These are phyloP conservation scores for Lecanicillium sp. DNA, from an alignment of 2,329 filamentous ascomycete genomes.

Conservation along the genomic window DNA sequence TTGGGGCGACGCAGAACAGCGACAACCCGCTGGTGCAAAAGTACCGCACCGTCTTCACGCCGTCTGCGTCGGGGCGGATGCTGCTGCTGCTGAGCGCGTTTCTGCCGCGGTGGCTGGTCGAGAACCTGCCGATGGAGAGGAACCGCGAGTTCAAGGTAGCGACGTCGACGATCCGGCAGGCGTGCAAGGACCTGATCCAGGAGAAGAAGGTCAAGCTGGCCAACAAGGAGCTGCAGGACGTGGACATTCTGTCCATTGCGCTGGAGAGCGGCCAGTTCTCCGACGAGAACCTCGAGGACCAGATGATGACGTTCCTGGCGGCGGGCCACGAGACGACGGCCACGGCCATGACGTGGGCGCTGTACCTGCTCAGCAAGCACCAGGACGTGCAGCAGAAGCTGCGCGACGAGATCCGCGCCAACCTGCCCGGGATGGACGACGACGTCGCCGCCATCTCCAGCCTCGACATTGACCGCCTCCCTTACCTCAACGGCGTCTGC, in stretches of 20 bases:
- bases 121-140: slow-evolving; percentile 57
- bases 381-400: slow-evolving; percentile 59
- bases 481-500: slow-evolving; percentile 63
- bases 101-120: slow-evolving; percentile 54
- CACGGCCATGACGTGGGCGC: slow-evolving; percentile 66
- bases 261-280: slow-evolving; percentile 67
- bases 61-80: slow-evolving; percentile 29
- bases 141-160: slow-evolving; percentile 58
- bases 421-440: slow-evolving; percentile 43
- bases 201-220: slow-evolving; percentile 54
- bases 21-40: slow-evolving; percentile 49
- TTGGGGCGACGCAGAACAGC: slow-evolving; percentile 55
- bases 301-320: slow-evolving; percentile 84
- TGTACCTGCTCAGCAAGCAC: slow-evolving; percentile 60
- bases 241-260: slow-evolving; percentile 76
- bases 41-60: slow-evolving; percentile 49
- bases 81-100: slow-evolving; percentile 54
- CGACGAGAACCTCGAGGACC: slow-evolving; percentile 76
- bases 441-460: slow-evolving; percentile 20
- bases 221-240: slow-evolving; percentile 33
- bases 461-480: slow-evolving; percentile 55
- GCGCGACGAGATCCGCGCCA: slow-evolving; percentile 57
- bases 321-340: slow-evolving; percentile 79
- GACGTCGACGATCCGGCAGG: slow-evolving; percentile 50
- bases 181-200: slow-evolving; percentile 61